Evolutionary conservation across 345 rosid species (phyloP).

Genomic region (Eucalyptus guilfoylei): DNA sequence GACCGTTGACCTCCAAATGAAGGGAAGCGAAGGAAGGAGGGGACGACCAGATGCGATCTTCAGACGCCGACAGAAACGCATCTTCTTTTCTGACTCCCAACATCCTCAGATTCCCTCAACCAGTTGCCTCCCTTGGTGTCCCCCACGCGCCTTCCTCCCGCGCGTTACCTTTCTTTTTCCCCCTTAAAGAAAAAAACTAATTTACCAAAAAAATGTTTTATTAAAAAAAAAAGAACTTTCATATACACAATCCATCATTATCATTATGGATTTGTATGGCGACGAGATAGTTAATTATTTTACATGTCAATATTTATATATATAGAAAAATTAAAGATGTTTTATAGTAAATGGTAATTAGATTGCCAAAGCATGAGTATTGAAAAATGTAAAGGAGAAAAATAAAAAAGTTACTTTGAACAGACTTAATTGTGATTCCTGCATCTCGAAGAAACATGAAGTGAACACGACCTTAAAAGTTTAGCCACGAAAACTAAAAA

Average conservation of each 20-base stretch:
- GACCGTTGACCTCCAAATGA: not conserved
- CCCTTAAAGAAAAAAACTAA: not conserved
- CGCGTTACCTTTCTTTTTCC: not conserved
- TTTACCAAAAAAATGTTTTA: no score
- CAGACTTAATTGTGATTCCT: no score
- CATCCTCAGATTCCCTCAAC: not conserved
- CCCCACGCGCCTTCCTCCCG: not conserved
- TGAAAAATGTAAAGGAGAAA: no score
- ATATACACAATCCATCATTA: not conserved
- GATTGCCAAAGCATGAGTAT: not conserved
- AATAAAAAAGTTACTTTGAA: no score
- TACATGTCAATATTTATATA: not conserved
- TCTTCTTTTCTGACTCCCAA: not conserved
- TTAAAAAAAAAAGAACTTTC: no score
- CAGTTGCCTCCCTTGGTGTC: not conserved
- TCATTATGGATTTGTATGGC: not conserved
- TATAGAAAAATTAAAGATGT: not conserved
- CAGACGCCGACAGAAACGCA: not conserved
- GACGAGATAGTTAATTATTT: not conserved
- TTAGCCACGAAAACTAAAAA: not conserved
- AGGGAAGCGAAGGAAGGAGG: no score
- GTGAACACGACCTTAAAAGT: not conserved
- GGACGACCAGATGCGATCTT: not conserved
- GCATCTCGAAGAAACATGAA: not conserved
- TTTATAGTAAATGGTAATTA: fast-evolving